Percentiles rank a stretch among this genome's conserved stretches.
These are phyloP conservation scores for Ustilaginoidea virens DNA, from an alignment of 2,329 filamentous ascomycete genomes.

Conservation along the genomic window DNA sequence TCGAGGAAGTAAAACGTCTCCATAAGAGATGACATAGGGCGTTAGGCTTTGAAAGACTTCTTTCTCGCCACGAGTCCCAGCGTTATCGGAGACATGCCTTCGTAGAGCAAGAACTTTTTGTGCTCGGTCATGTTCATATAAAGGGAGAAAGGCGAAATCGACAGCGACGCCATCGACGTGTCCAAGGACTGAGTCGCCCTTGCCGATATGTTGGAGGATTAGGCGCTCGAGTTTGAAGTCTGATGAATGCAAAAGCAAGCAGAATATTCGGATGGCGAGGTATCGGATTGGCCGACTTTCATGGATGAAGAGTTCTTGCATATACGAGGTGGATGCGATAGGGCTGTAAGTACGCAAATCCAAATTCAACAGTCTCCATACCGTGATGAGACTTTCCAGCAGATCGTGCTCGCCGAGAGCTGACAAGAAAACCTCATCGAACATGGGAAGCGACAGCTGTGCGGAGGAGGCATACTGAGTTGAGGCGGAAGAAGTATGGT, in stretches of 20 bases:
- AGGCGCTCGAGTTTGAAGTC: constrained; percentile 65
- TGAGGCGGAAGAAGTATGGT: constrained; percentile 1
- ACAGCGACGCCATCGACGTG: constrained; percentile 60
- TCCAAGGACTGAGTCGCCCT: constrained; percentile 44
- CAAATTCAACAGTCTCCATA: constrained; percentile 68
- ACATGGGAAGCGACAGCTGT: constrained; percentile 14
- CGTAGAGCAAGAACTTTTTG: constrained; percentile 28
- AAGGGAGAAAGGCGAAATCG: constrained; percentile 60
- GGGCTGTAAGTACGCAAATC: constrained; percentile 53
- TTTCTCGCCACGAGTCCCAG: constrained; percentile 4
- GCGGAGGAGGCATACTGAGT: constrained; percentile 9
- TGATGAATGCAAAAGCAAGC: constrained; percentile 61
- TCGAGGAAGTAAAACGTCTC: constrained; percentile 50
- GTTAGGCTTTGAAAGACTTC: constrained; percentile 32
- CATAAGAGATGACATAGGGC: constrained; percentile 47
- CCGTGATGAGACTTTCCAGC: constrained; percentile 23
- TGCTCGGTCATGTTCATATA: constrained; percentile 41
- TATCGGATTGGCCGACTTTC: constrained; percentile 51
- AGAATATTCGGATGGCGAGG: constrained; percentile 68
- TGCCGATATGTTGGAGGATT: constrained; percentile 47
- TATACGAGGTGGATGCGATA: constrained; percentile 47
- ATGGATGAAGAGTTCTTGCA: constrained; percentile 55
- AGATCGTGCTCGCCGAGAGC: constrained; percentile 10
- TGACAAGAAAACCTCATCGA: constrained; percentile 14
- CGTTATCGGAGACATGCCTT: constrained; percentile 17